phyloP scores from a whole-genome alignment of 2,329 filamentous ascomycete genomes.

The Colletotrichum lupini region DNA sequence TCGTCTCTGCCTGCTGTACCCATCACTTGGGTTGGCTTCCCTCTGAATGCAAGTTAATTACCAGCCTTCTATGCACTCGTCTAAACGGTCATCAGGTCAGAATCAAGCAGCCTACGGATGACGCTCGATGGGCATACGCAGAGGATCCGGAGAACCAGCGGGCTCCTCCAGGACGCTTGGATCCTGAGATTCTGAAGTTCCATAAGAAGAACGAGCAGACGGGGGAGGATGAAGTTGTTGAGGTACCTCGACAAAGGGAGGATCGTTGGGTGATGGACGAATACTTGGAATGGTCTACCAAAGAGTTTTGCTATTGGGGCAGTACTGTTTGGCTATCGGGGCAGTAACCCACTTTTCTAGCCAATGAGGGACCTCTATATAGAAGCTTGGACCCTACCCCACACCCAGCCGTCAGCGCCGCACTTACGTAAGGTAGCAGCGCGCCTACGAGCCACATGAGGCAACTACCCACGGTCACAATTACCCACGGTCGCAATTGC shows the following conservation, averaged over 20 bases:
- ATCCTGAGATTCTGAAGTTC: background rate
- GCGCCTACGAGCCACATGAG: too few relatives aligned
- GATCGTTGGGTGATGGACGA: background rate
- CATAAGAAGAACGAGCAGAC: background rate
- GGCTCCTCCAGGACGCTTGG: background rate
- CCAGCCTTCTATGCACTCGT: background rate
- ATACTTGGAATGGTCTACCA: slow-evolving; percentile 4
- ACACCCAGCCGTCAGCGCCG: too few relatives aligned
- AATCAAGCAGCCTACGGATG: background rate
- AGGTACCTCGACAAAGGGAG: background rate
- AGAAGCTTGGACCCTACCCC: too few relatives aligned
- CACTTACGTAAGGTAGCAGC: too few relatives aligned
- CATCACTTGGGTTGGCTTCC: slow-evolving; percentile 2
- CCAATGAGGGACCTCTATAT: too few relatives aligned
- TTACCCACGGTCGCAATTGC: too few relatives aligned
- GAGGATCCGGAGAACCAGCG: background rate
- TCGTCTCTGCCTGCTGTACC: background rate
- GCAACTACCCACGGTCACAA: too few relatives aligned
- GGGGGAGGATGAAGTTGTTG: background rate
- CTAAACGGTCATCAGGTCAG: background rate
- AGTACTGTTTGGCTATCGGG: too few relatives aligned
- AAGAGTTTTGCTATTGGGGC: too few relatives aligned
- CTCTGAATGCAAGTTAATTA: background rate
- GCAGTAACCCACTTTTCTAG: too few relatives aligned
- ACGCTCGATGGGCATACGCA: background rate